A percentile compares a stretch with the other conserved stretches of the same genome.
Conservation (phyloP, 2,329 filamentous ascomycete species). For the Claviceps spartinae region DNA sequence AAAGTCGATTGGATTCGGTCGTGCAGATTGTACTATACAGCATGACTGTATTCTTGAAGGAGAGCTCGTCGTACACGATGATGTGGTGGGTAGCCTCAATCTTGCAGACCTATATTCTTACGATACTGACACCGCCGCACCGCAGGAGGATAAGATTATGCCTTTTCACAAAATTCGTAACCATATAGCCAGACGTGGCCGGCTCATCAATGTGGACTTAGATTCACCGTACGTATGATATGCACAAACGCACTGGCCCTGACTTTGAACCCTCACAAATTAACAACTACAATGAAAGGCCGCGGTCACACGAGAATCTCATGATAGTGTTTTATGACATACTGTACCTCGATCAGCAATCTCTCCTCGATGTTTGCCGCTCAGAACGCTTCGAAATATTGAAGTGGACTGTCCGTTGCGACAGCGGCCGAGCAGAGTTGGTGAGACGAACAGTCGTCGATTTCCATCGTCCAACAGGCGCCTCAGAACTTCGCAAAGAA, state of each 20-base stretch:
- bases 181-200: slow-evolving; percentile 61
- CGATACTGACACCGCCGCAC: slow-evolving; percentile 14
- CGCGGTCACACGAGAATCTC: slow-evolving; percentile 37
- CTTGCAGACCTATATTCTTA: neutral
- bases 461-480: slow-evolving; percentile 40
- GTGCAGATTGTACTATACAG: slow-evolving; percentile 42
- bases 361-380: slow-evolving; percentile 37
- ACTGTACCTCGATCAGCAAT: slow-evolving; percentile 39
- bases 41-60: slow-evolving; percentile 67
- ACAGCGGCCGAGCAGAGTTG: slow-evolving; percentile 50
- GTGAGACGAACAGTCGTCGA: slow-evolving; percentile 55
- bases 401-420: slow-evolving; percentile 33
- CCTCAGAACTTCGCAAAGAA: slow-evolving; percentile 40
- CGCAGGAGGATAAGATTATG: slow-evolving; percentile 45
- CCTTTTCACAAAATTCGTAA: slow-evolving; percentile 75
- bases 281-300: slow-evolving; percentile 17
- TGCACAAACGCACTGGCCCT: neutral
- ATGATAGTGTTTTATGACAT: slow-evolving; percentile 51
- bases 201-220: slow-evolving; percentile 49
- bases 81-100: slow-evolving; percentile 28
- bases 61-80: slow-evolving; percentile 68
- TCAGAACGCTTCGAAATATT: slow-evolving; percentile 49
- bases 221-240: slow-evolving; percentile 48
- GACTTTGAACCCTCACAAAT: neutral
- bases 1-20: slow-evolving; percentile 49